Conservation (phyloP, 306 rosid species). For the Quercus gilva region DNA sequence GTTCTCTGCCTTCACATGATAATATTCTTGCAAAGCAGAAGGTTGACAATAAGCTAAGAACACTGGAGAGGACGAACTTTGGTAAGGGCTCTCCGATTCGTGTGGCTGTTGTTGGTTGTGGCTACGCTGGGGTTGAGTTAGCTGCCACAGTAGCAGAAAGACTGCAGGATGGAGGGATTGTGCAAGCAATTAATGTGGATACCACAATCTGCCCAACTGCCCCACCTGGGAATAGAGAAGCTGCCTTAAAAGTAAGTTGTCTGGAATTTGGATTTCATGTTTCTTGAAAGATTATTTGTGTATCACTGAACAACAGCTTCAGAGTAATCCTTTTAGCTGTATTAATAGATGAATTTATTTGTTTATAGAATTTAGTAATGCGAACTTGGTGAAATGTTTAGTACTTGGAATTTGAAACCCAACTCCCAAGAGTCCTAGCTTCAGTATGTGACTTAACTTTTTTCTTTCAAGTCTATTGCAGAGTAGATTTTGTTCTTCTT, state of each 20-base stretch:
- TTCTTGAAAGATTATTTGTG: conserved; percentile 5
- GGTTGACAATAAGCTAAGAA: conserved; percentile 59
- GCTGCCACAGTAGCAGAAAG: conserved; percentile 95
- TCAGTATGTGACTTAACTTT: not conserved
- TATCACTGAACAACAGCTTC: not conserved
- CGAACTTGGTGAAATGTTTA: not conserved
- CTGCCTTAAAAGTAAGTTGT: conserved; percentile 70
- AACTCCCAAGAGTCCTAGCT: not conserved
- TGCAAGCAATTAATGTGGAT: conserved; percentile 77
- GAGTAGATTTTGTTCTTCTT: not conserved
- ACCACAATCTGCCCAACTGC: conserved; percentile 74
- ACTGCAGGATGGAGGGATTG: conserved; percentile 70
- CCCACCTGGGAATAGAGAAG: conserved; percentile 83
- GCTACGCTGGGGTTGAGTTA: conserved; percentile 90
- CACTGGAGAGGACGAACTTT: conserved; percentile 78
- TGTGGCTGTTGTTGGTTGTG: conserved; percentile 95
- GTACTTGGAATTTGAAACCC: not conserved
- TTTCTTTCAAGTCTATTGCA: not conserved
- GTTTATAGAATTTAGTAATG: not conserved
- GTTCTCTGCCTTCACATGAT: conserved; percentile 14
- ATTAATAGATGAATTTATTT: not conserved
- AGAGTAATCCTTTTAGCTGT: not conserved
- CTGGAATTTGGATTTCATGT: conserved; percentile 19
- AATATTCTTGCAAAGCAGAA: conserved; percentile 51
- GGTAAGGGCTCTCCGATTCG: conserved; percentile 61